A percentile compares a stretch with the other conserved stretches of the same genome.
Conservation (phyloP, 2,329 filamentous ascomycete species). For the Metarhizium brunneum region DNA sequence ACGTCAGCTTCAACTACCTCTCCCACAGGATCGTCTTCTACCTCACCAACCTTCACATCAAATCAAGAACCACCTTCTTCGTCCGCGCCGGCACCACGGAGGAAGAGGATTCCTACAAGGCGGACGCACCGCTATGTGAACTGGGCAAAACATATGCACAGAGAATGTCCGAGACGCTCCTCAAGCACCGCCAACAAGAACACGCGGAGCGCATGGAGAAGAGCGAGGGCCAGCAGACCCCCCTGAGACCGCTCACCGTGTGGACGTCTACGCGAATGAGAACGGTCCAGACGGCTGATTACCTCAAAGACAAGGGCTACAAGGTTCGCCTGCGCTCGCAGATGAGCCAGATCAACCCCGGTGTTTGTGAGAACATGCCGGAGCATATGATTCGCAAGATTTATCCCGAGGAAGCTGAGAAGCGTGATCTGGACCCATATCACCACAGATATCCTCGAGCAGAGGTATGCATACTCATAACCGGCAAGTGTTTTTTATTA, state of each 20-base stretch:
- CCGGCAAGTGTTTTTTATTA: neutral
- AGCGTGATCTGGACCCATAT: conserved; percentile 91
- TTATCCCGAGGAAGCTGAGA: conserved; percentile 84
- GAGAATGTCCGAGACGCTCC: conserved; percentile 76
- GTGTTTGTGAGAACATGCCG: conserved; percentile 88
- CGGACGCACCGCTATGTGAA: conserved; percentile 74
- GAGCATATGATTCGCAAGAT: conserved; percentile 70
- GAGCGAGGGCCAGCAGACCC: conserved; percentile 52
- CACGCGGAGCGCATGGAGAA: conserved; percentile 58
- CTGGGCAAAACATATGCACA: conserved; percentile 72
- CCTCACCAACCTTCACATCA: conserved; percentile 94
- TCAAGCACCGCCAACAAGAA: conserved; percentile 78
- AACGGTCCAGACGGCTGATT: conserved; percentile 82
- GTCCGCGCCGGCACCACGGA: conserved; percentile 75
- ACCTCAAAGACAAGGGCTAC: conserved; percentile 70
- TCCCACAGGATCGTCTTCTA: conserved; percentile 98
- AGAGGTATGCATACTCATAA: conserved; percentile 48
- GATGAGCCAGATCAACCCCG: conserved; percentile 95
- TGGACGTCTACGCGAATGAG: conserved; percentile 92
- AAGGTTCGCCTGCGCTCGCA: conserved; percentile 87
- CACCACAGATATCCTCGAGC: conserved; percentile 93
- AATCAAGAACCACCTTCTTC: conserved; percentile 88
- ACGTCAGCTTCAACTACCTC: conserved; percentile 91
- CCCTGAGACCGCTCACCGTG: conserved; percentile 72
- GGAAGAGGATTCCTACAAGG: conserved; percentile 88